phyloP scores from a whole-genome alignment of 2,329 filamentous ascomycete genomes.

The Metarhizium album region DNA sequence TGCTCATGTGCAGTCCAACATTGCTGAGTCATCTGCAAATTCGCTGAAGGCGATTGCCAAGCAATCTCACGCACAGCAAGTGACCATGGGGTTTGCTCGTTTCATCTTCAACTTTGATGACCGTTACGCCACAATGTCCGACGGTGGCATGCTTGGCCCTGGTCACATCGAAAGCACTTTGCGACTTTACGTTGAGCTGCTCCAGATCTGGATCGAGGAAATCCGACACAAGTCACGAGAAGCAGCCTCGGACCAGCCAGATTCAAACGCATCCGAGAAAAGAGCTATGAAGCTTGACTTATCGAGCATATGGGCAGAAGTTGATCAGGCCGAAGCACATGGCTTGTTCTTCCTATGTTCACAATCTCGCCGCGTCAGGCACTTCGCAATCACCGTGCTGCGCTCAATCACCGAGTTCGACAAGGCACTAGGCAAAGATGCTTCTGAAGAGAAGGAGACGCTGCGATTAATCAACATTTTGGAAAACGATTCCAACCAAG shows the following conservation, averaged over 20 bases:
- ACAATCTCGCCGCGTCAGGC: slow-evolving; percentile 78
- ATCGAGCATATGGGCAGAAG: slow-evolving; percentile 81
- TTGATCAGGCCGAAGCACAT: slow-evolving; percentile 94
- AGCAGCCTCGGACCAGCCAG: slow-evolving; percentile 52
- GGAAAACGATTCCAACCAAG: slow-evolving; percentile 75
- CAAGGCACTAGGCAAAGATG: slow-evolving; percentile 65
- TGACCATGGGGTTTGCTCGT: slow-evolving; percentile 89
- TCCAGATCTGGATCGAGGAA: slow-evolving; percentile 97
- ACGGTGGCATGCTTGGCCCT: slow-evolving; percentile 89
- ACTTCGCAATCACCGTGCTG: slow-evolving; percentile 85
- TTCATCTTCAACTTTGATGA: slow-evolving; percentile 99
- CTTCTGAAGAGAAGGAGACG: slow-evolving; percentile 48
- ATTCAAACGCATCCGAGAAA: slow-evolving; percentile 54
- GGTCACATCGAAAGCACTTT: slow-evolving; percentile 93
- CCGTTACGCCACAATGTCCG: slow-evolving; percentile 93
- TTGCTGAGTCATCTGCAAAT: slow-evolving; percentile 82
- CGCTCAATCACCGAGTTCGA: slow-evolving; percentile 92
- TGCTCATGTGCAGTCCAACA: slow-evolving; percentile 85
- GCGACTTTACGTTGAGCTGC: slow-evolving; percentile 81
- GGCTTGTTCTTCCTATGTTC: slow-evolving; percentile 96
- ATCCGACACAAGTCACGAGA: slow-evolving; percentile 79
- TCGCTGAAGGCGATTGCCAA: slow-evolving; percentile 92
- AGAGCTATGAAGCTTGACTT: slow-evolving; percentile 71
- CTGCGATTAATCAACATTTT: slow-evolving; percentile 79
- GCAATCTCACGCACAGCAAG: slow-evolving; percentile 86